phyloP scores from a whole-genome alignment of 345 rosid species.

The Aurinia saxatilis region DNA sequence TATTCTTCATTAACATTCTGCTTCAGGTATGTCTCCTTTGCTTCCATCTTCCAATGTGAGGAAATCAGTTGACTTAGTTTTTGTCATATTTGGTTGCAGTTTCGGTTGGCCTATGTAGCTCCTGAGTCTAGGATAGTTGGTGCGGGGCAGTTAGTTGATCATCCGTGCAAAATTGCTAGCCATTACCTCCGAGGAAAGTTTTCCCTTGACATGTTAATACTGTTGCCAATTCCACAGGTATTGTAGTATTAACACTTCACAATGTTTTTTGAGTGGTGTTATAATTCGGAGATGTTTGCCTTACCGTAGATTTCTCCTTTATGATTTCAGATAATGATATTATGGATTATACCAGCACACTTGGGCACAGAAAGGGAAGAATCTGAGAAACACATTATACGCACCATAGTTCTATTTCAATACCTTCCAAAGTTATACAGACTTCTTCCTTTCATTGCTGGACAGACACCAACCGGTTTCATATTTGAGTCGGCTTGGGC shows the following conservation, averaged over 20 bases:
- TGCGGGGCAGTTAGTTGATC: conserved; percentile 83
- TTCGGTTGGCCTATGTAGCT: conserved; percentile 77
- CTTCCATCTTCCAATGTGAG: neutral
- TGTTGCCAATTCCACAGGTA: conserved; percentile 86
- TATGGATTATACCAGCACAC: too few relatives aligned
- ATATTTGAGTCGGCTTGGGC: conserved; percentile 89
- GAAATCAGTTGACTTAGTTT: too few relatives aligned
- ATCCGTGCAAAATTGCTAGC: conserved; percentile 60
- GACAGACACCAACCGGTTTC: conserved; percentile 65
- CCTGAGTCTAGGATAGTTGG: conserved; percentile 79
- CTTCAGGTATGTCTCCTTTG: conserved; percentile 54
- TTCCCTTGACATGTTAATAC: conserved; percentile 47
- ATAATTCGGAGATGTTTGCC: neutral
- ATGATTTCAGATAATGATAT: conserved; percentile 45
- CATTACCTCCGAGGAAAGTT: conserved; percentile 56
- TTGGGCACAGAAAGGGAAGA: conserved; percentile 49
- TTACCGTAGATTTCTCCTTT: neutral
- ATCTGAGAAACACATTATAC: conserved; percentile 55
- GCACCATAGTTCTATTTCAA: conserved; percentile 53
- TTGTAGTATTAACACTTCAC: conserved; percentile 19
- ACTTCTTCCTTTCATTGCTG: conserved; percentile 62
- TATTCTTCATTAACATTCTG: conserved; percentile 61
- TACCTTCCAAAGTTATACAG: conserved; percentile 68
- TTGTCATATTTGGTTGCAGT: conserved; percentile 38
- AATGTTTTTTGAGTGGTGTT: neutral